Evolutionary conservation across 345 rosid genomes (phyloP), one percentile per base, ranked within the genome.

Genomic region (Salix viminalis): DNA sequence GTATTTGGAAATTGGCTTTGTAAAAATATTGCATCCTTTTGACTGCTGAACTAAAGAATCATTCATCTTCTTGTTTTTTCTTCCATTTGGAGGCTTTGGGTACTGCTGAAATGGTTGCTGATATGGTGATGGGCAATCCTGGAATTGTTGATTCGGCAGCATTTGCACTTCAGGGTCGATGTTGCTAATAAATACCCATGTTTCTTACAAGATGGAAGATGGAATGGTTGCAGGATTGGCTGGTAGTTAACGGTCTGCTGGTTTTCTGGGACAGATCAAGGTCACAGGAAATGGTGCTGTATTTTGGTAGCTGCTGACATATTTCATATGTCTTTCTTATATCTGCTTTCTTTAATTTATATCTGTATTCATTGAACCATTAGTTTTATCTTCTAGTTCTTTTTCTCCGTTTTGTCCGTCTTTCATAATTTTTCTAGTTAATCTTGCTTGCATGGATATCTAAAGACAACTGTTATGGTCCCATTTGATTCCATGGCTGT

Each of bases 81-180:
- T 46, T 46, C 71, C 79, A 81, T 68, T 74, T 83, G 62, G 88
- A 90, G 97, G 97, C 97, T 74, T 83, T 91, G 77, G 97, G 93
- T 54, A 92, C 97, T 65, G 96, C 95, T 24, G 99, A 95, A 85
- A 88, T 94, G 94, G 87, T 91, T 74, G 84, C 80, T 69, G 92
- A 91, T 76, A 90, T 92, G 90, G 90, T 94, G 65, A 48, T 89
- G 76, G 87, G 90, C 77, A 91, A 86, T 69, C 82, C 91, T 72
- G 75, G 80, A 11, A 70, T 77, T 48, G 89, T 90, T 34, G 90
- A 84, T 81, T 56, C 67, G 74, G 74, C 88, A 46, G 71, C 88
- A 72, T 94, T 92, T 87, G 65, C 85, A 26, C 83, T 90, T 82
- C 79, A 83, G 70, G 86, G 85, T 70, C 85, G 87, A 68, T 86